These are phyloP conservation scores for Xylaria sp. DNA, from an alignment of 2,329 filamentous ascomycete species.

Conservation along the genomic window DNA sequence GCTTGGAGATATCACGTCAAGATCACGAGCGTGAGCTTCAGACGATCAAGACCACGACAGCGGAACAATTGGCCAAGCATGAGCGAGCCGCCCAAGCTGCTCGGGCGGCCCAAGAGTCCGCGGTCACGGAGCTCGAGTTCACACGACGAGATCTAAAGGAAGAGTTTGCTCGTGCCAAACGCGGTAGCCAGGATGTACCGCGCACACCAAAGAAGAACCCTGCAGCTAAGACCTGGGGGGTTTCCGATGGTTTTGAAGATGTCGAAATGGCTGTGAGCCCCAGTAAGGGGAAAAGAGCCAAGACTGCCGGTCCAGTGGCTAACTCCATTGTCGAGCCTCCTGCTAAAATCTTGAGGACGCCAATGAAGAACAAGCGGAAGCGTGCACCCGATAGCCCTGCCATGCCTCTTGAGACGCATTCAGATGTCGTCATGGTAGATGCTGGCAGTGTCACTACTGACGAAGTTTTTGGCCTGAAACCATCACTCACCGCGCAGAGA, in stretches of 20 bases:
- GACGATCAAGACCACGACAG: conserved; percentile 56
- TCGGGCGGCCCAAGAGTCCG: conserved; percentile 59
- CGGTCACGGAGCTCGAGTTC: conserved; percentile 66
- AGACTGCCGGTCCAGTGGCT: conserved; percentile 40
- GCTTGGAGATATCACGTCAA: conserved; percentile 56
- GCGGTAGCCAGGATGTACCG: conserved; percentile 38
- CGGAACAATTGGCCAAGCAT: conserved; percentile 59
- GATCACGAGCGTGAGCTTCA: conserved; percentile 59
- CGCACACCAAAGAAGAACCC: conserved; percentile 58
- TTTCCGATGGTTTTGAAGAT: conserved; percentile 75
- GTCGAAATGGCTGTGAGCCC: conserved; percentile 52
- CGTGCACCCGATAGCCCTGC: conserved; percentile 62
- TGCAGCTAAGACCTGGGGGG: conserved; percentile 47
- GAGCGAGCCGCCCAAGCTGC: conserved; percentile 60
- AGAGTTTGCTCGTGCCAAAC: conserved; percentile 42
- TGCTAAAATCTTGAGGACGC: conserved; percentile 40
- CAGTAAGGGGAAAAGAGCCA: conserved; percentile 43
- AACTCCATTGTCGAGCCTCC: conserved; percentile 41
- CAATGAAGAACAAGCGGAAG: conserved; percentile 67
- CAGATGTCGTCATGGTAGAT: conserved; percentile 36
- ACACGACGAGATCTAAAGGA: conserved; percentile 66
- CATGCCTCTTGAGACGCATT: conserved; percentile 51
- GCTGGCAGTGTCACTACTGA: conserved; percentile 18
- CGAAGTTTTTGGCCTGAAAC: conserved; percentile 14
- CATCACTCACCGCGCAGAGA: conserved; percentile 8